Conservation (phyloP, 139 green algal genomes). For the Choricystis sp. region DNA sequence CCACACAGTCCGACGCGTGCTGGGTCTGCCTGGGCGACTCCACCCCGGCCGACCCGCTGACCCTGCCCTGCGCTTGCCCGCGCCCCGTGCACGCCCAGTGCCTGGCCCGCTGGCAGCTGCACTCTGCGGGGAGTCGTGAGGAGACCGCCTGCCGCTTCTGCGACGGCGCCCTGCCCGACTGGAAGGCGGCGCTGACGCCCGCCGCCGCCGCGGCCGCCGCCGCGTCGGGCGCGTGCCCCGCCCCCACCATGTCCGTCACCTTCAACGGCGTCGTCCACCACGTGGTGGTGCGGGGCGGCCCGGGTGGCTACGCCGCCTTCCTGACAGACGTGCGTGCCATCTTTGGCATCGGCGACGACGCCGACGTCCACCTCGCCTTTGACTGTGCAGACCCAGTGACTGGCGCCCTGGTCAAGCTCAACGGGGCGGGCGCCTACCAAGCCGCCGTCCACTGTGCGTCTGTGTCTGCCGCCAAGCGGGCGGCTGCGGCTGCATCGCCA, state of each 20-base stretch:
- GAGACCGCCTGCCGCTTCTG: conserved; percentile 29
- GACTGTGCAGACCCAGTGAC: conserved; percentile 14
- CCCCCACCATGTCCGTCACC: conserved; percentile 24
- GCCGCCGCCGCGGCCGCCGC: neutral
- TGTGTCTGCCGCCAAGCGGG: conserved; percentile 24
- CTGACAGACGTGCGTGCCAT: conserved; percentile 11
- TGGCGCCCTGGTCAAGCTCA: conserved; percentile 22
- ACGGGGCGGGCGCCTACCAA: conserved; percentile 26
- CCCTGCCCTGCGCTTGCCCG: conserved; percentile 14
- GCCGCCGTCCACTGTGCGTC: conserved; percentile 33
- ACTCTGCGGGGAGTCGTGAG: conserved; percentile 21
- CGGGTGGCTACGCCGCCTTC: conserved; percentile 13
- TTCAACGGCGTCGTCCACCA: conserved; percentile 24
- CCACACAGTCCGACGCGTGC: conserved; percentile 11
- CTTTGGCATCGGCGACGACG: conserved; percentile 21
- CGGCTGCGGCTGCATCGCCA: neutral
- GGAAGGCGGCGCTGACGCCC: conserved; percentile 17
- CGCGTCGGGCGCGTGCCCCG: neutral
- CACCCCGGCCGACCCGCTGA: conserved; percentile 3
- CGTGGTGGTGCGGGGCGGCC: conserved; percentile 18
- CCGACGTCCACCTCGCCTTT: conserved; percentile 19
- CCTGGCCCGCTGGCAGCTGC: conserved; percentile 31
- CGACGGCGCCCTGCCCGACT: conserved; percentile 19
- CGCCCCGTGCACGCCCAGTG: conserved; percentile 13
- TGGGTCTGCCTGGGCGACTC: conserved; percentile 23